Evolutionary conservation across 139 green algal genomes (phyloP).

Genomic region (Picochlorum sp.): DNA sequence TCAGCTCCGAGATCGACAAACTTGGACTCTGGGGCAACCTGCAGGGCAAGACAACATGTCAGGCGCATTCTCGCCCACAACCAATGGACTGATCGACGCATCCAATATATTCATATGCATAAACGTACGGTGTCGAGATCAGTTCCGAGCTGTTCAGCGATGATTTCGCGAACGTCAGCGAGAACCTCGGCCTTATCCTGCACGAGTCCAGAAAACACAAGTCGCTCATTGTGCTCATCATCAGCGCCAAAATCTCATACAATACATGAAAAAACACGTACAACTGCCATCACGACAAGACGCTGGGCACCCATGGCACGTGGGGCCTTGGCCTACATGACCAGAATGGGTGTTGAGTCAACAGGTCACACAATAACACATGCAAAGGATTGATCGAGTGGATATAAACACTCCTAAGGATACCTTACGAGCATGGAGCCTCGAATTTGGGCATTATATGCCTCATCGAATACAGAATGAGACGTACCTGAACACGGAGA

Average conservation of each 20-base stretch:
- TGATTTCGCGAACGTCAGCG: constrained; percentile 79
- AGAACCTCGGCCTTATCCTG: constrained; percentile 77
- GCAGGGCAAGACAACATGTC: constrained; percentile 5
- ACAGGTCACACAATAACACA: not conserved
- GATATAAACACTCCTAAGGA: too few relatives aligned
- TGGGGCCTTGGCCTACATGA: constrained; percentile 25
- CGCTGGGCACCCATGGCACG: constrained; percentile 26
- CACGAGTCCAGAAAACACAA: not conserved
- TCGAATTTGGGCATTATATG: not conserved
- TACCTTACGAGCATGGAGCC: too few relatives aligned
- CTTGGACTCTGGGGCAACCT: constrained; percentile 78
- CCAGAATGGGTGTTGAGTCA: constrained; percentile 1
- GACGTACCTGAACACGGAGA: constrained; percentile 9
- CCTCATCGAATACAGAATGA: not conserved
- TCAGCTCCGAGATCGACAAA: constrained; percentile 96
- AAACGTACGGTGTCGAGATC: constrained; percentile 63
- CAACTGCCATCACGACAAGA: constrained; percentile 15
- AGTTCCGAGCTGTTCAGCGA: constrained; percentile 88
- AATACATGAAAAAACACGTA: constrained; percentile 9
- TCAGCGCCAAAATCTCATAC: not conserved
- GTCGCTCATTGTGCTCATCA: not conserved
- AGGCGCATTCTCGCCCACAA: too few relatives aligned
- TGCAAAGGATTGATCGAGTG: not conserved
- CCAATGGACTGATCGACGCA: not conserved
- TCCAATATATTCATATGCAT: not conserved